Evolutionary conservation across 192 early-diverging fungal genomes (phyloP).

Genomic region (Coemansia brasiliensis): DNA sequence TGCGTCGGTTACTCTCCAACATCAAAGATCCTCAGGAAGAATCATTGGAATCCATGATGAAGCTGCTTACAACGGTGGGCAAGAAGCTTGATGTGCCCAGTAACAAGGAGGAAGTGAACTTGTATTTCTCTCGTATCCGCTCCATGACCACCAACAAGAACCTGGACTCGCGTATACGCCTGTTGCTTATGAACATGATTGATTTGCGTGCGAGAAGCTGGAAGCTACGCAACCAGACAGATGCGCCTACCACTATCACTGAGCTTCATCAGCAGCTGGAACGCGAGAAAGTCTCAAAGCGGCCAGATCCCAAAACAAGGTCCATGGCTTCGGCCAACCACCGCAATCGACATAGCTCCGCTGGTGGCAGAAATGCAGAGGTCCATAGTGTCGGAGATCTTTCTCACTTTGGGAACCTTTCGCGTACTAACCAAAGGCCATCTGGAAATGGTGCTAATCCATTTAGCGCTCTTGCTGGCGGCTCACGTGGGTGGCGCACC

Average conservation of each 20-base stretch:
- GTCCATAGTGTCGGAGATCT: conserved; percentile 62
- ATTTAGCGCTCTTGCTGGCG: conserved; percentile 38
- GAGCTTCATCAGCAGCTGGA: conserved; percentile 77
- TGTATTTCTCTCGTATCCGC: conserved; percentile 78
- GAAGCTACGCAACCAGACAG: conserved; percentile 61
- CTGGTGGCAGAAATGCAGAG: conserved; percentile 58
- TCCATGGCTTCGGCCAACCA: too few species aligned
- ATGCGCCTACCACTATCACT: conserved; percentile 86
- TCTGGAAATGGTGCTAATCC: neutral
- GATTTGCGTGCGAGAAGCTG: conserved; percentile 76
- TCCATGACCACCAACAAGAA: conserved; percentile 65
- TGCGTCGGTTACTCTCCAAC: conserved; percentile 71
- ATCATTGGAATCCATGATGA: conserved; percentile 88
- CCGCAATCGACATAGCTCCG: conserved; percentile 41
- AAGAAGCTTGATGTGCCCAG: conserved; percentile 67
- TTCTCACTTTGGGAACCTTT: conserved; percentile 66
- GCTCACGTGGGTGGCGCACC: conserved; percentile 40
- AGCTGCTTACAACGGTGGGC: conserved; percentile 85
- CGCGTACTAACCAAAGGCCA: conserved; percentile 19
- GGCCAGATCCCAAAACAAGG: neutral
- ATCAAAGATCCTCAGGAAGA: conserved; percentile 82
- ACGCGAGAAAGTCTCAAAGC: conserved; percentile 68
- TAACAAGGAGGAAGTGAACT: conserved; percentile 63
- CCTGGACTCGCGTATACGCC: conserved; percentile 81
- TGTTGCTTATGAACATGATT: conserved; percentile 84